Conservation (phyloP, 345 rosid genomes). For the Sonneratia alba region DNA sequence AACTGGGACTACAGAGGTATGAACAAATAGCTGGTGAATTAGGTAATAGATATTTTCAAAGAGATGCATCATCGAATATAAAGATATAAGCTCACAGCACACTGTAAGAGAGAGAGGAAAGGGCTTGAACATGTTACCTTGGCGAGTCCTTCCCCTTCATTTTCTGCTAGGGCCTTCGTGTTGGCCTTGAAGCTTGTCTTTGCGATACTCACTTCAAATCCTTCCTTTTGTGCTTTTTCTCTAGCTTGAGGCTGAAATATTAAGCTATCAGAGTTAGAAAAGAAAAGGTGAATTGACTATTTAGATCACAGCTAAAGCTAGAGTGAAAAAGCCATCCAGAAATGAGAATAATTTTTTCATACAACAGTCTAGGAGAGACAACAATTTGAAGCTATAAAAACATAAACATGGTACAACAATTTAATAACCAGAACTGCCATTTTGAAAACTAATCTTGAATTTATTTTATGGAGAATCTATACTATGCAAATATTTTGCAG, state of each 20-base stretch:
- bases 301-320: neutral
- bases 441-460: neutral
- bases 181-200: constrained; percentile 99
- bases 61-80: neutral
- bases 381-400: neutral
- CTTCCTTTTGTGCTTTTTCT: constrained; percentile 86
- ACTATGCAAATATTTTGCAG: neutral
- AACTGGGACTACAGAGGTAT: neutral
- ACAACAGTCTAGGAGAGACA: neutral
- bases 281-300: constrained; percentile 3
- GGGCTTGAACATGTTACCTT: constrained; percentile 41
- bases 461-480: neutral
- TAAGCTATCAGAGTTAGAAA: neutral
- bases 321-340: neutral
- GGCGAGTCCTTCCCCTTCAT: constrained; percentile 96
- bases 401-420: neutral
- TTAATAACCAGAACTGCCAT: neutral
- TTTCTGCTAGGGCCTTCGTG: constrained; percentile 96
- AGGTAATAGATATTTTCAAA: neutral
- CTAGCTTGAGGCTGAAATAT: constrained; percentile 83
- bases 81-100: neutral
- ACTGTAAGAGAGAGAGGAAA: neutral
- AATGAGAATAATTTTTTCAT: neutral
- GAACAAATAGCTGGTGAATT: neutral
- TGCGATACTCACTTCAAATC: constrained; percentile 75